Evolutionary conservation across 2,329 filamentous ascomycete species (phyloP), one percentile per base, ranked within the genome.

Genomic region (Chaetomium globosum): DNA sequence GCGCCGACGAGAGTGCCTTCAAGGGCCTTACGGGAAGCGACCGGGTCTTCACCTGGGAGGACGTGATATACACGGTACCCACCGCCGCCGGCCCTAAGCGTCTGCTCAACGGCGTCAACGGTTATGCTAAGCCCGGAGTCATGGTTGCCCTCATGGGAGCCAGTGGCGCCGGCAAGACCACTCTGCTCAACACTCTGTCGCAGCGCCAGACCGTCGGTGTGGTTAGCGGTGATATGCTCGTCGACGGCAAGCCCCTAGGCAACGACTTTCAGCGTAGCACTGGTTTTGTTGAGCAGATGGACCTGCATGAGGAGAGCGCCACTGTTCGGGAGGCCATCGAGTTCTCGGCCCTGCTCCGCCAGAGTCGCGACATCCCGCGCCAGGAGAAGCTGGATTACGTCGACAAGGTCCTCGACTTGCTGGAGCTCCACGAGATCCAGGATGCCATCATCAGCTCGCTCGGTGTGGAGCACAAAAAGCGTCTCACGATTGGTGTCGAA

Each of bases 101-200:
- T 43, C 71, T 80, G 0, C 71, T 83, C 77, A 87, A 88, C 59
- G 70, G 87, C 5, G 85, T 95, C 65, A 88, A 82, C 64, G 92
- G 92, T 1, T 94, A 91, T 70, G 91, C 87, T 1, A 93, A 92
- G 72, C 92, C 92, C 0, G 91, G 92, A 21, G 78, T 89, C 21
- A 88, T 96, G 84, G 87, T 92, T 52, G 92, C 92, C 0, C 80
- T 96, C 1, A 91, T 95, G 82, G 92, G 92, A 61, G 90, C 89
- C 1, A 91, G 87, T 4, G 91, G 90, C 52, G 92, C 92, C 9
- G 92, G 92, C 13, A 96, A 96, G 78, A 93, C 91, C 0, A 95
- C 92, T 0, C 79, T 96, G 0, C 81, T 96, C 21, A 93, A 95
- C 75, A 92, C 89, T 0, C 74, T 86, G 0, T 87, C 90, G 0